Evolutionary conservation across 2,329 filamentous ascomycete species (phyloP).

Genomic region (Neoarthrinium moseri): DNA sequence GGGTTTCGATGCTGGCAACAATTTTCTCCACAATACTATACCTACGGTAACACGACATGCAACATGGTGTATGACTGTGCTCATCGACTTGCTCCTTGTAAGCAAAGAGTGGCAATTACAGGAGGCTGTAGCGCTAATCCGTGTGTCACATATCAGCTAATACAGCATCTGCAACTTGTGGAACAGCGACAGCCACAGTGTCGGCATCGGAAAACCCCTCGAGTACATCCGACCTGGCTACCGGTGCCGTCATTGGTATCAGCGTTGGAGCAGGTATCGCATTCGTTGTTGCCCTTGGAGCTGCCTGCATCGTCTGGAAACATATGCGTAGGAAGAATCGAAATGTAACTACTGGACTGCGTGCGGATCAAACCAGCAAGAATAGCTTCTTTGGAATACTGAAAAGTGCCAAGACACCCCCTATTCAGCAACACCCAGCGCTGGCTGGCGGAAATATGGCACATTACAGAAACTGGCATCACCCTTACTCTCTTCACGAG

Average conservation of each 20-base stretch:
- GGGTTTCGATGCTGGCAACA: conserved; percentile 25
- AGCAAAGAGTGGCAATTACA: conserved; percentile 8
- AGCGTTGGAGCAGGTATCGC: conserved; percentile 1
- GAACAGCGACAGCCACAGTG: background rate
- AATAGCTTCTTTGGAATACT: background rate
- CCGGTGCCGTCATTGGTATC: conserved; percentile 8
- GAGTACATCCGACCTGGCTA: background rate
- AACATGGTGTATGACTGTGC: conserved; percentile 26
- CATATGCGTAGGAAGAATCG: background rate
- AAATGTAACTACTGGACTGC: background rate
- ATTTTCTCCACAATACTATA: conserved; percentile 16
- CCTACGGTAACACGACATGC: conserved; percentile 19
- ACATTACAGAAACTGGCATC: background rate
- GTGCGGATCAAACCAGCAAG: background rate
- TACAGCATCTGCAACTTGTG: background rate
- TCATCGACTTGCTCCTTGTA: conserved; percentile 21
- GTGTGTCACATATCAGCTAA: background rate
- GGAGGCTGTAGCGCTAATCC: background rate
- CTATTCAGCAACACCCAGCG: background rate
- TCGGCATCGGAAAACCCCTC: background rate
- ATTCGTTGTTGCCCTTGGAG: background rate
- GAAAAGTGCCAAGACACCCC: background rate
- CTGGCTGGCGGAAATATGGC: background rate
- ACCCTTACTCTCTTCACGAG: background rate
- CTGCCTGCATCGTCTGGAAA: background rate